Evolutionary conservation across 306 rosid genomes (phyloP), one percentile per base, ranked within the genome.

Genomic region (Citrullus colocynthis): DNA sequence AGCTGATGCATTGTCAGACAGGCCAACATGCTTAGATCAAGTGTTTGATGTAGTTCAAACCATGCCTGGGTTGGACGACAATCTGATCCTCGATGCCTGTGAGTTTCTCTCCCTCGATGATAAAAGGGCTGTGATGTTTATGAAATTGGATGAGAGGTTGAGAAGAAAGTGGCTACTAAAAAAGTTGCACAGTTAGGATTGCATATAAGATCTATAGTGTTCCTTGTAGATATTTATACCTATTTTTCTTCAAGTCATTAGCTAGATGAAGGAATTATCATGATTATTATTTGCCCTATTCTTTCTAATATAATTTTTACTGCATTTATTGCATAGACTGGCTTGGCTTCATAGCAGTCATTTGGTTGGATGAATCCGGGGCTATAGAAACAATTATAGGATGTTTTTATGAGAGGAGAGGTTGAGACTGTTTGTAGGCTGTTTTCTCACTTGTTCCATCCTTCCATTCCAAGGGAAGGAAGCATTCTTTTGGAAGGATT

Each of bases 21-120:
- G 76, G 79, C 63, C 79, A 18, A 4, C 44, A 16, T 84, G 84
- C 81, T 77, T 86, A 78, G 88, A 88, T 69, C 84, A 88, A 74
- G 89, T 86, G 62, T 85, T 88, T 71, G 86, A 84, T 34, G 78
- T 81, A 78, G 86, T 88, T 73, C 89, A 86, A 36, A 82, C 77
- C 66, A 84, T 84, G 79, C 83, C 81, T 13, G 89, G 64, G 76
- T 88, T 88, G 78, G 91, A 88, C 41, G 88, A 88, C 17, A 88
- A 88, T 84, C 88, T 88, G 36, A 84, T 88, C 74, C 82, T 88
- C 24, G 88, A 88, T 59, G 86, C 89, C 45, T 86, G 91, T 56
- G 91, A 88, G 34, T 88, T 80, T 80, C 80, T 88, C 60, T 84
- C 88, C 61, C 78, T 82, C 17, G 84, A 88, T 45, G 88, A 88